Conservation (phyloP, 2,329 filamentous ascomycete genomes). For the Volutella citrinella region DNA sequence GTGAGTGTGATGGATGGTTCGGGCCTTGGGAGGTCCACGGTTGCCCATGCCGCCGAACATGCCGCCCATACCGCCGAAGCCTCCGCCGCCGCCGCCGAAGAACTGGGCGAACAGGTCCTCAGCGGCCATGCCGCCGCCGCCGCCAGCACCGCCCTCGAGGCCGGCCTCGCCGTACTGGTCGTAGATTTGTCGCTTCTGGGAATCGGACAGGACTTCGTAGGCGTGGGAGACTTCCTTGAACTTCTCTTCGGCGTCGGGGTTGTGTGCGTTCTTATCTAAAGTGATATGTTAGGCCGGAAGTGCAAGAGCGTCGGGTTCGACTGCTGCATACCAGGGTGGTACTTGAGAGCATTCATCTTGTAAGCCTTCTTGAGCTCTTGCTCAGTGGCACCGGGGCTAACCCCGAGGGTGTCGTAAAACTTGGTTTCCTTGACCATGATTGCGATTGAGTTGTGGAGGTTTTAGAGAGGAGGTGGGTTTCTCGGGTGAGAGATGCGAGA, state of each 20-base stretch:
- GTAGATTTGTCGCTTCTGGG: constrained; percentile 88
- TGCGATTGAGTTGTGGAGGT: constrained; percentile 16
- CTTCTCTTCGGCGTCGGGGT: constrained; percentile 90
- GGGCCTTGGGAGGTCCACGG: constrained; percentile 79
- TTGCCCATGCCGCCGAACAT: constrained; percentile 80
- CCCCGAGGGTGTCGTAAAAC: constrained; percentile 75
- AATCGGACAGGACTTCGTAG: constrained; percentile 90
- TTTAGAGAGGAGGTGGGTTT: constrained; percentile 7
- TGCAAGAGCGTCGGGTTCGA: neutral
- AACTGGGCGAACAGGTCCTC: constrained; percentile 97
- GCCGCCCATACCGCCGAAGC: constrained; percentile 59
- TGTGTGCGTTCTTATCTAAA: constrained; percentile 92
- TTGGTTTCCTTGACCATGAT: constrained; percentile 79
- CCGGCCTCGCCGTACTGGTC: constrained; percentile 98
- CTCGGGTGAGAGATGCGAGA: constrained; percentile 5
- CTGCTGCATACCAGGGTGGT: constrained; percentile 69
- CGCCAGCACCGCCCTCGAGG: constrained; percentile 80
- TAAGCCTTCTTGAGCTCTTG: constrained; percentile 88
- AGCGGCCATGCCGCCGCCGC: constrained; percentile 81
- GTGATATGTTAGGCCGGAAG: constrained; percentile 12
- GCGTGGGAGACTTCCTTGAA: constrained; percentile 98
- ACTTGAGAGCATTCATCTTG: constrained; percentile 78
- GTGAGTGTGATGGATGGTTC: constrained; percentile 97
- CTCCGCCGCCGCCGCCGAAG: constrained; percentile 75
- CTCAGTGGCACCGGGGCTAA: constrained; percentile 76